Base-by-base conservation (phyloP, 805 yeast genomes). In the Huiozyma sinensis region DNA sequence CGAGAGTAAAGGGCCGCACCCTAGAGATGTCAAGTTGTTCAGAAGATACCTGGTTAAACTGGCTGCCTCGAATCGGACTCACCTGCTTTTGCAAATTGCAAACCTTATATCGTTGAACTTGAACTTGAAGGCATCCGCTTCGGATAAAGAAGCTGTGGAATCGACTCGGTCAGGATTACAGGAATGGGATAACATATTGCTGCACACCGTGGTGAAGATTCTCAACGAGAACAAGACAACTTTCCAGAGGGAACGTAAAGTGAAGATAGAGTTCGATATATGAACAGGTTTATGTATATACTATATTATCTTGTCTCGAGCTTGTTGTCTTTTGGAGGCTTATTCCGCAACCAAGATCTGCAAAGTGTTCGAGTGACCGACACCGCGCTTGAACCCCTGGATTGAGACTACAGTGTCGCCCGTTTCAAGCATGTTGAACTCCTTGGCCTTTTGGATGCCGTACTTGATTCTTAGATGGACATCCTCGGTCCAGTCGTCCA, bases 311-410 rank as follows among this genome's bases (percentile, higher is more conserved):
- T n/a, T 28, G 40, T 38, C 33, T 13, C 8, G 7, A 38, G 24
- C 4, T 17, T 17, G 24, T 17, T 17, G 4, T n/a, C n/a, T n/a
- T n/a, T n/a, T 17, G 24, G 24, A 17, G 24, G 33, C 12, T 10
- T 12, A 34, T 13, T 12, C 11, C 37, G 86, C 90, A 66, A 76
- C 75, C 58, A 86, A 75, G 61, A 90, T 79, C 76, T 97, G 90
- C 69, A 90, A 77, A 51, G 97, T 92, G 83, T 92, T 92, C 63
- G 98, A 85, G 81, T 90, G 96, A 65, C 98, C 98, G 55, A 87
- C 76, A 72, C 97, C 97, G 67, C 89, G 83, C 63, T 95, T 85
- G 90, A 95, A 92, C 68, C 98, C 98, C 77, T 92, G 98, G 69
- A 90, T 83, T 63, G 95, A 84, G 55, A 92, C 86, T 58, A 88